Evolutionary conservation across 2,329 filamentous ascomycete genomes (phyloP).

Genomic region (Triangularia verruculosa): DNA sequence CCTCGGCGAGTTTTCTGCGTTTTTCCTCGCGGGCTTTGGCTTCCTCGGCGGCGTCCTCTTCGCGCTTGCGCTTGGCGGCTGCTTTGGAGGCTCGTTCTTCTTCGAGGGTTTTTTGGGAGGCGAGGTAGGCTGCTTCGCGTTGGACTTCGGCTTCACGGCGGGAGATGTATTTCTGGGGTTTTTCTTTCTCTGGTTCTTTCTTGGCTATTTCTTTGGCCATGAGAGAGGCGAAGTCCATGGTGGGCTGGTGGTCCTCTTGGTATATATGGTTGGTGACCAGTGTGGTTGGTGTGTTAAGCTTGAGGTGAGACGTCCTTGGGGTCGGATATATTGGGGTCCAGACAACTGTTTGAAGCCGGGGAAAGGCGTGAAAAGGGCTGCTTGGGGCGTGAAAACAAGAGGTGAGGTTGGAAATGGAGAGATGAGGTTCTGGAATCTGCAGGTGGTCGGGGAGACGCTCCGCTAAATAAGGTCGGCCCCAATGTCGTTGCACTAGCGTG

Average conservation of each 20-base stretch:
- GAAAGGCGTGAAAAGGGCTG: not conserved
- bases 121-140: slow-evolving; percentile 73
- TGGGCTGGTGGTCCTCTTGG: slow-evolving; percentile 30
- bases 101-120: slow-evolving; percentile 74
- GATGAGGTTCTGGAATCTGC: not conserved
- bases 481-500: slow-evolving; percentile 1
- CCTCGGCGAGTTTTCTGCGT: slow-evolving; percentile 74
- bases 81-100: slow-evolving; percentile 66
- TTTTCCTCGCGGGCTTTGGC: slow-evolving; percentile 75
- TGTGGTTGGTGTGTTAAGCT: not conserved
- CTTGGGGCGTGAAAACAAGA: not conserved
- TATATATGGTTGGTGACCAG: not conserved
- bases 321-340: not conserved
- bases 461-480: slow-evolving; percentile 3
- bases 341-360: not conserved
- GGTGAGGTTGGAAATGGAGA: not conserved
- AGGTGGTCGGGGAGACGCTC: not conserved
- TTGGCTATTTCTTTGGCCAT: slow-evolving; percentile 94
- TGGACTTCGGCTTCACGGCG: slow-evolving; percentile 83
- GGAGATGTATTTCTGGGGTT: slow-evolving; percentile 67
- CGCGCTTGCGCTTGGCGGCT: slow-evolving; percentile 79
- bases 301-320: not conserved
- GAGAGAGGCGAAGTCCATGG: slow-evolving; percentile 91
- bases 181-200: slow-evolving; percentile 47
- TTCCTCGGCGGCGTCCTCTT: slow-evolving; percentile 77